Percentiles rank a stretch among this genome's conserved stretches.
Evolutionary conservation across 2,329 filamentous ascomycete species (phyloP).

Genomic region (Phyllosticta citriasiana): DNA sequence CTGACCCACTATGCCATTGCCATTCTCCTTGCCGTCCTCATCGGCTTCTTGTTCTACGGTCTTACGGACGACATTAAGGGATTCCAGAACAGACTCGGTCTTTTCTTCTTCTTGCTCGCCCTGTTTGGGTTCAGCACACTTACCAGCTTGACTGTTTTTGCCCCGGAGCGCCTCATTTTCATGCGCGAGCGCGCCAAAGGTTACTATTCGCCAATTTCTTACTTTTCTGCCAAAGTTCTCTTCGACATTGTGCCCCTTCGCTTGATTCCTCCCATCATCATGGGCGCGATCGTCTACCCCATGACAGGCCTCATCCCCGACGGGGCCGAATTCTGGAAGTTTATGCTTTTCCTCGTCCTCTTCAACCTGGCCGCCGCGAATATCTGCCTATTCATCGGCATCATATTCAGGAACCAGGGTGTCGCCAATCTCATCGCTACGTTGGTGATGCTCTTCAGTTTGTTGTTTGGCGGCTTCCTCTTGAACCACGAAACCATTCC

Average conservation of each 20-base stretch:
- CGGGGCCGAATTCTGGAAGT: constrained; percentile 75
- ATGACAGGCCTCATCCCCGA: constrained; percentile 91
- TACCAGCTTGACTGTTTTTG: constrained; percentile 88
- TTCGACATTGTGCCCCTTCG: constrained; percentile 95
- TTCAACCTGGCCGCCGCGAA: constrained; percentile 93
- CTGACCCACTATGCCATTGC: constrained; percentile 96
- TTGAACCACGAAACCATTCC: constrained; percentile 94
- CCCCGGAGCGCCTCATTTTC: constrained; percentile 80
- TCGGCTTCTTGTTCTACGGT: constrained; percentile 92
- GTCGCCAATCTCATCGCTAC: constrained; percentile 92
- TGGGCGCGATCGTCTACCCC: constrained; percentile 92
- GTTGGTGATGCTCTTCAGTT: constrained; percentile 92
- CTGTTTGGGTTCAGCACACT: constrained; percentile 95
- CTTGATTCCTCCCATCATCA: constrained; percentile 85
- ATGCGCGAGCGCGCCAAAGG: constrained; percentile 90
- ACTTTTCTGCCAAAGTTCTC: constrained; percentile 93
- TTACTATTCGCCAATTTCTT: constrained; percentile 88
- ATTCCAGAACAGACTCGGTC: constrained; percentile 91
- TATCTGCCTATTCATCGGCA: constrained; percentile 93
- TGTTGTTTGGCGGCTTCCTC: constrained; percentile 87
- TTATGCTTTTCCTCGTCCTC: constrained; percentile 81
- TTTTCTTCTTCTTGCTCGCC: constrained; percentile 95
- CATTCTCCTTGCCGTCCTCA: constrained; percentile 85
- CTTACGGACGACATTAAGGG: constrained; percentile 92
- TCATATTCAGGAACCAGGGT: constrained; percentile 81